Evolutionary conservation across 805 yeast genomes (phyloP).

Genomic region (Teunomyces tritomae): DNA sequence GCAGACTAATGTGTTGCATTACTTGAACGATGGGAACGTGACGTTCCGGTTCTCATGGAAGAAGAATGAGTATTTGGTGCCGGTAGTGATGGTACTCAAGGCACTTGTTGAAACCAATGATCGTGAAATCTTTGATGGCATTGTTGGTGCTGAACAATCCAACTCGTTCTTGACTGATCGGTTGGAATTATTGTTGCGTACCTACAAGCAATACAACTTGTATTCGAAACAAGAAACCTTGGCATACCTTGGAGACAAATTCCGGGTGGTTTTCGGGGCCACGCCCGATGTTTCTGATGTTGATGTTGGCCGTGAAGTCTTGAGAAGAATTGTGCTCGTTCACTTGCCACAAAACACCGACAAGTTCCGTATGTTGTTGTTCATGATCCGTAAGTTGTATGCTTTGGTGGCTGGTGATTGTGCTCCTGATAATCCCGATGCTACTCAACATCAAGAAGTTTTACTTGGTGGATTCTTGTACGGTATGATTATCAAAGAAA

Average conservation of each 20-base stretch:
- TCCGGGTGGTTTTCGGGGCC: slow-evolving; percentile 88
- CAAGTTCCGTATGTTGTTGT: slow-evolving; percentile 82
- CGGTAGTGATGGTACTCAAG: slow-evolving; percentile 87
- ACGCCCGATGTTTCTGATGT: slow-evolving; percentile 84
- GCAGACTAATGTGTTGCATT: slow-evolving; percentile 95
- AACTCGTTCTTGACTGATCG: slow-evolving; percentile 98
- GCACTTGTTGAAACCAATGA: slow-evolving; percentile 90
- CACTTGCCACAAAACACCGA: slow-evolving; percentile 74
- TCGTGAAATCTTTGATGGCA: slow-evolving; percentile 93
- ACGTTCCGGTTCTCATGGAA: slow-evolving; percentile 97
- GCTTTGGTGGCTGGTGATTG: slow-evolving; percentile 96
- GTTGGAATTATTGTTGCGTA: slow-evolving; percentile 85
- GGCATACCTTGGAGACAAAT: slow-evolving; percentile 92
- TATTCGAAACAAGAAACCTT: slow-evolving; percentile 84
- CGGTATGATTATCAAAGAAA: slow-evolving; percentile 96
- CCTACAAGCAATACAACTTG: slow-evolving; percentile 78
- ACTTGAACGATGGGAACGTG: slow-evolving; percentile 91
- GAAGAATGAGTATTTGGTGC: slow-evolving; percentile 91
- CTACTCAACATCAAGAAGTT: slow-evolving; percentile 97
- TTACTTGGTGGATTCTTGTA: slow-evolving; percentile 92
- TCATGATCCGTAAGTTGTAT: slow-evolving; percentile 94
- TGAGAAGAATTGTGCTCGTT: slow-evolving; percentile 82
- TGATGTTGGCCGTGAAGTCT: slow-evolving; percentile 85
- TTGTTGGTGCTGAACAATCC: slow-evolving; percentile 81
- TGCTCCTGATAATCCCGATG: slow-evolving; percentile 97